Percentiles rank a stretch among this genome's conserved stretches.
Evolutionary conservation across 257 asterid species (phyloP).

Genomic region (Penstemon newberryi): DNA sequence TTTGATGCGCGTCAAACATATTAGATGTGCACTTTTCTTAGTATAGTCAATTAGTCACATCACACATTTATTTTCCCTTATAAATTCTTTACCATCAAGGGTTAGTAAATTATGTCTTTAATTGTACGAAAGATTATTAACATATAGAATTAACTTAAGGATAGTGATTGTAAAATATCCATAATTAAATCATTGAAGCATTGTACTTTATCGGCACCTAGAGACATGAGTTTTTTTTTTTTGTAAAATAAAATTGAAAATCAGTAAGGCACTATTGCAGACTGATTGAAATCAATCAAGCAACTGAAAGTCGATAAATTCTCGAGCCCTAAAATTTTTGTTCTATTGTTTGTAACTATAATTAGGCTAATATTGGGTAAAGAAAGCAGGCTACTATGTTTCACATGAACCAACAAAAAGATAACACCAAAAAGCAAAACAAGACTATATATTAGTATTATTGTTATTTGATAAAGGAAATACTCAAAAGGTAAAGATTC

Average conservation of each 20-base stretch:
- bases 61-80: too few species aligned
- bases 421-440: conserved; percentile 35
- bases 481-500: neutral
- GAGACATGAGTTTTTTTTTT: too few species aligned
- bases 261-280: neutral
- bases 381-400: conserved; percentile 32
- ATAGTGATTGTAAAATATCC: too few species aligned
- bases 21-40: too few species aligned
- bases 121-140: too few species aligned
- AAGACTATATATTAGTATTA: neutral
- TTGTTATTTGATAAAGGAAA: neutral
- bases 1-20: too few species aligned
- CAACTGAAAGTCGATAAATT: conserved; percentile 11
- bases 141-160: too few species aligned
- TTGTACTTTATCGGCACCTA: too few species aligned
- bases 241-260: neutral
- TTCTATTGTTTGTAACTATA: neutral
- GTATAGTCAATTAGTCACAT: too few species aligned
- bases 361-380: conserved; percentile 9
- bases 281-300: conserved; percentile 3
- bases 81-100: too few species aligned
- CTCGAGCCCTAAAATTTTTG: conserved; percentile 43
- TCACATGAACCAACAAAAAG: conserved; percentile 32
- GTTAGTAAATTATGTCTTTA: too few species aligned
- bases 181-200: too few species aligned